These are phyloP conservation scores for Nemania abortiva DNA, from an alignment of 2,329 filamentous ascomycete genomes.

Conservation along the genomic window DNA sequence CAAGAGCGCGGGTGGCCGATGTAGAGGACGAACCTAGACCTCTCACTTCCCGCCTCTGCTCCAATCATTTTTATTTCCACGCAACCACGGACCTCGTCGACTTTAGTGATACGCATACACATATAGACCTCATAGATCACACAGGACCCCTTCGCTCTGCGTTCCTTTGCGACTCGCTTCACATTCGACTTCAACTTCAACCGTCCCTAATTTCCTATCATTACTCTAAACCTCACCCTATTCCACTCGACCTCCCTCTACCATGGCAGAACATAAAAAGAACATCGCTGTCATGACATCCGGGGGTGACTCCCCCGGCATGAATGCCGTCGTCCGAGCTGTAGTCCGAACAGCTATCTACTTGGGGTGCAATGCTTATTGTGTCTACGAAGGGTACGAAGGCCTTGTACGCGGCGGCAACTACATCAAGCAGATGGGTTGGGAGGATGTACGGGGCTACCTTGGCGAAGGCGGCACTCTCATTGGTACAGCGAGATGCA, in stretches of 20 bases:
- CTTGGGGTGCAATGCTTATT: constrained; percentile 82
- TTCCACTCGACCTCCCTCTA: constrained; percentile 23
- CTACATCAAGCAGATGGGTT: constrained; percentile 87
- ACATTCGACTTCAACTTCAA: neutral
- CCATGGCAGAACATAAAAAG: constrained; percentile 64
- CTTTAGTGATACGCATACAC: neutral
- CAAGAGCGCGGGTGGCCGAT: constrained; percentile 15
- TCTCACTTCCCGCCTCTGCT: neutral
- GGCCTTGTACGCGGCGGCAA: constrained; percentile 90
- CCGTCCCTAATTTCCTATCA: neutral
- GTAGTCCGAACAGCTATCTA: constrained; percentile 93
- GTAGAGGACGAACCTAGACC: neutral
- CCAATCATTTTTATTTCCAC: constrained; percentile 5
- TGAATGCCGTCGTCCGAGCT: constrained; percentile 91
- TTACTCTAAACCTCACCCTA: neutral
- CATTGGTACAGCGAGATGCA: constrained; percentile 94
- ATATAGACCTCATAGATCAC: constrained; percentile 16
- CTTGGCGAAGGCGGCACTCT: constrained; percentile 93
- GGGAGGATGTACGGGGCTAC: constrained; percentile 95
- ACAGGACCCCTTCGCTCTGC: neutral
- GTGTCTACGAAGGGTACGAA: constrained; percentile 94
- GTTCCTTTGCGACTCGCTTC: neutral
- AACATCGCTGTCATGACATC: constrained; percentile 94
- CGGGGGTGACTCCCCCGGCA: constrained; percentile 92
- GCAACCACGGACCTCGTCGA: neutral